phyloP scores from a whole-genome alignment of 306 rosid genomes.

The apple (Malus domestica) region DNA sequence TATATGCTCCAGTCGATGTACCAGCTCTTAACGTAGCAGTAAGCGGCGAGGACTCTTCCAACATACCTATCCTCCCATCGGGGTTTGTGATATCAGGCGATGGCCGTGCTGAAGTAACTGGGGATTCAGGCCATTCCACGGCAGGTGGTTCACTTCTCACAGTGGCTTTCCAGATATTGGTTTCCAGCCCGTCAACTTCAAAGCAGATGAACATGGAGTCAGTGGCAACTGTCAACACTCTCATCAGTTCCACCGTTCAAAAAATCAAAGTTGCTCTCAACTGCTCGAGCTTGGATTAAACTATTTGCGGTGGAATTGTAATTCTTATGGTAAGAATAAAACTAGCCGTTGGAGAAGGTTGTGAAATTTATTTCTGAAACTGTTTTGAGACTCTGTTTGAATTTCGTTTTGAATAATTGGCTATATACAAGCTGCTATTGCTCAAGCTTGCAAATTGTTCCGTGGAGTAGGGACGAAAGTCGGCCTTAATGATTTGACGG shows the following conservation, averaged over 20 bases:
- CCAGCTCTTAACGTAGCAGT: conserved; percentile 12
- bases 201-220: conserved; percentile 23
- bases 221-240: conserved; percentile 33
- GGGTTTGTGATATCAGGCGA: conserved; percentile 52
- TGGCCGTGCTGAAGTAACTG: conserved; percentile 12
- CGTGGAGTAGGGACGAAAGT: too few relatives aligned
- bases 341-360: neutral
- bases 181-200: neutral
- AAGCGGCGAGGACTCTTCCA: conserved; percentile 31
- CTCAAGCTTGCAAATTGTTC: too few relatives aligned
- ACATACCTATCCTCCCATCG: conserved; percentile 48
- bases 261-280: conserved; percentile 44
- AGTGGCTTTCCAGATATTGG: conserved; percentile 40
- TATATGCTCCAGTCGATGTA: conserved; percentile 47
- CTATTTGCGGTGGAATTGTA: neutral
- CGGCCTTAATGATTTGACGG: too few relatives aligned
- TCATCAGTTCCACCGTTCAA: conserved; percentile 35
- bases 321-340: neutral
- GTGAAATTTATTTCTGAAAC: neutral
- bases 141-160: conserved; percentile 49
- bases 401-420: neutral
- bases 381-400: neutral
- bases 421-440: neutral
- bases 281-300: conserved; percentile 11
- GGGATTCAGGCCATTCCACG: neutral